Conservation (phyloP, 371 early-diverging fungal species). For the Saksenaea oblongispora region DNA sequence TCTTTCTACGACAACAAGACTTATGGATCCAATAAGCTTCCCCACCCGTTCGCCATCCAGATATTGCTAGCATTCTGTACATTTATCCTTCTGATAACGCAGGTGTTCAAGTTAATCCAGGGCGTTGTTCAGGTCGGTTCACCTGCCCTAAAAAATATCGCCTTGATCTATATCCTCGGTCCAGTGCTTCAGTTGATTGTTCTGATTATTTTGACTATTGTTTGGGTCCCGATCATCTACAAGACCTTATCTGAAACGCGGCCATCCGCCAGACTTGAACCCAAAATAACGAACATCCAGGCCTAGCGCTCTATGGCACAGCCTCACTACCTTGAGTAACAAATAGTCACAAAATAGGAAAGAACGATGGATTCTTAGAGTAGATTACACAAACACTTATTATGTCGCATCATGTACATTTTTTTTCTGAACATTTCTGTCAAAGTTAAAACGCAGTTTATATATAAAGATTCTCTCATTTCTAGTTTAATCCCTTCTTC, state of each 20-base stretch:
- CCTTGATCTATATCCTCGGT: constrained; percentile 9
- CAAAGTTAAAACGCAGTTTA: too few relatives aligned
- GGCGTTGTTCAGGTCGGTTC: neutral
- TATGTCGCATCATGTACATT: too few relatives aligned
- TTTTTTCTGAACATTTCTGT: too few relatives aligned
- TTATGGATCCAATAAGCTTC: neutral
- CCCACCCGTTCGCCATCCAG: constrained; percentile 1
- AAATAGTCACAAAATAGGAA: too few relatives aligned
- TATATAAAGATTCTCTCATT: too few relatives aligned
- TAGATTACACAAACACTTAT: too few relatives aligned
- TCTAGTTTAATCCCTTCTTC: too few relatives aligned
- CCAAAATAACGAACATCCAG: too few relatives aligned
- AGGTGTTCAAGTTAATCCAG: constrained; percentile 9
- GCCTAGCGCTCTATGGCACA: too few relatives aligned
- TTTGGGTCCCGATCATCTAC: constrained; percentile 12
- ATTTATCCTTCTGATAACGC: neutral
- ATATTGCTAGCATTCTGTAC: neutral
- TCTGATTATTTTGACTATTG: constrained; percentile 9
- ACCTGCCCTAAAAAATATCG: constrained; percentile 3
- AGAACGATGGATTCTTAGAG: too few relatives aligned
- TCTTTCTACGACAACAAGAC: neutral
- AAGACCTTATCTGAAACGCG: neutral
- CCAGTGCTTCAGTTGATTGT: constrained; percentile 8
- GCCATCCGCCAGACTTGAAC: neutral
- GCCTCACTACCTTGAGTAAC: too few relatives aligned